A percentile compares a stretch with the other conserved stretches of the same genome.
Conservation (phyloP, 768 basidiomycete genomes). For the Lepiota brunneoincarnata region DNA sequence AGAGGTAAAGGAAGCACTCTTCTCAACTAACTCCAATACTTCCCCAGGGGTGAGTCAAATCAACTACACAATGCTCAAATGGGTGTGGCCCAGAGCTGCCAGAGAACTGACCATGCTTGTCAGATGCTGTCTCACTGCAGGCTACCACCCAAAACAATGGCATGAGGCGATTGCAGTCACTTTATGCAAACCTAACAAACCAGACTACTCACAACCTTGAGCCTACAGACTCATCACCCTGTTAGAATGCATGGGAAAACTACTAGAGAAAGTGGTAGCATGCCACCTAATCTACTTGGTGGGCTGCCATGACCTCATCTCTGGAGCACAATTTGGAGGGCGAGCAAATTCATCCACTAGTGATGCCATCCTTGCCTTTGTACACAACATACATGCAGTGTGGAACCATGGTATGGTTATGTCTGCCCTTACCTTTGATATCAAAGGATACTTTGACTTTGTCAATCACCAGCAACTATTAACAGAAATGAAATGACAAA, state of each 20-base stretch:
- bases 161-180: constrained; percentile 26
- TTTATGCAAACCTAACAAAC: constrained; percentile 32
- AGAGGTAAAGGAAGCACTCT: constrained; percentile 21
- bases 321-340: constrained; percentile 21
- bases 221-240: constrained; percentile 34
- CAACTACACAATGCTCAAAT: constrained; percentile 20
- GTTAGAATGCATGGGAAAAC: constrained; percentile 32
- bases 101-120: constrained; percentile 12
- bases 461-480: constrained; percentile 23
- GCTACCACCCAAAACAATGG: constrained; percentile 25
- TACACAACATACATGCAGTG: constrained; percentile 22
- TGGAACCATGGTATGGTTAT: constrained; percentile 21
- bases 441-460: constrained; percentile 27
- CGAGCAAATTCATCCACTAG: constrained; percentile 19
- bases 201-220: constrained; percentile 29
- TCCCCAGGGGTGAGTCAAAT: constrained; percentile 24
- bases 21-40: constrained; percentile 16
- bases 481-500: constrained; percentile 18
- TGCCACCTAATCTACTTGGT: constrained; percentile 20
- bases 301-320: constrained; percentile 21
- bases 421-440: constrained; percentile 25
- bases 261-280: constrained; percentile 26
- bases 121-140: constrained; percentile 18
- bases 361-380: constrained; percentile 21
- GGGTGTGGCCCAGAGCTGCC: constrained; percentile 19